These are phyloP conservation scores for Cryphonectria carpinicola DNA, from an alignment of 2,329 filamentous ascomycete species.

Conservation along the genomic window DNA sequence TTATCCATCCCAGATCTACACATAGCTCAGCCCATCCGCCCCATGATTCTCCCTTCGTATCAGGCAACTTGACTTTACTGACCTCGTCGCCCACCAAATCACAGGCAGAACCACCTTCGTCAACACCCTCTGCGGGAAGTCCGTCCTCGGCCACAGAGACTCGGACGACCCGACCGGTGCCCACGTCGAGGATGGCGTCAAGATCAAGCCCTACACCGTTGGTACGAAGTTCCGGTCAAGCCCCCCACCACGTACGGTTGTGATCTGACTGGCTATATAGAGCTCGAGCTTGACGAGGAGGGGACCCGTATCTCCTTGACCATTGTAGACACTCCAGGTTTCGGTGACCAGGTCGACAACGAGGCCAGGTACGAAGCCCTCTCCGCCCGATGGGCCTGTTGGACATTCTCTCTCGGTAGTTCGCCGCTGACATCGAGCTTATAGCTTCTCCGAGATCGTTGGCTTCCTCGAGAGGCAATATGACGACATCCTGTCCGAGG, in stretches of 20 bases:
- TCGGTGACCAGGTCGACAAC: conserved; percentile 99
- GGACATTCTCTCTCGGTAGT: neutral
- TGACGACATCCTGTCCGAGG: conserved; percentile 97
- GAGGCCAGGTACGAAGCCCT: conserved; percentile 76
- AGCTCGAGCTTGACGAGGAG: conserved; percentile 96
- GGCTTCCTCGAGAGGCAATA: conserved; percentile 99
- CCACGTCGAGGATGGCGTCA: conserved; percentile 93
- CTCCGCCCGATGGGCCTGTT: neutral
- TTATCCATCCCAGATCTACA: conserved; percentile 25
- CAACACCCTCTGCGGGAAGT: conserved; percentile 97
- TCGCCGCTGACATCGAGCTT: conserved; percentile 18
- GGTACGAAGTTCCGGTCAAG: conserved; percentile 61
- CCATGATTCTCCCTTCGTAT: conserved; percentile 17
- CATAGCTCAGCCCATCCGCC: conserved; percentile 7
- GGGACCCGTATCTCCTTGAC: conserved; percentile 97
- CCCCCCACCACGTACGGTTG: conserved; percentile 29
- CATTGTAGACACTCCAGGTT: conserved; percentile 97
- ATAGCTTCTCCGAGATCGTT: conserved; percentile 94
- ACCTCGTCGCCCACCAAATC: conserved; percentile 25
- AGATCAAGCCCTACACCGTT: conserved; percentile 98
- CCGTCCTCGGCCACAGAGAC: conserved; percentile 88
- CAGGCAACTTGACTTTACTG: conserved; percentile 28
- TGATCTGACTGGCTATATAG: conserved; percentile 48
- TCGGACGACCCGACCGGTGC: conserved; percentile 86
- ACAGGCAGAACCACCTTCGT: conserved; percentile 96